phyloP scores from a whole-genome alignment of 164 flowering plant genomes.

The Magnolia kwangsiensis region DNA sequence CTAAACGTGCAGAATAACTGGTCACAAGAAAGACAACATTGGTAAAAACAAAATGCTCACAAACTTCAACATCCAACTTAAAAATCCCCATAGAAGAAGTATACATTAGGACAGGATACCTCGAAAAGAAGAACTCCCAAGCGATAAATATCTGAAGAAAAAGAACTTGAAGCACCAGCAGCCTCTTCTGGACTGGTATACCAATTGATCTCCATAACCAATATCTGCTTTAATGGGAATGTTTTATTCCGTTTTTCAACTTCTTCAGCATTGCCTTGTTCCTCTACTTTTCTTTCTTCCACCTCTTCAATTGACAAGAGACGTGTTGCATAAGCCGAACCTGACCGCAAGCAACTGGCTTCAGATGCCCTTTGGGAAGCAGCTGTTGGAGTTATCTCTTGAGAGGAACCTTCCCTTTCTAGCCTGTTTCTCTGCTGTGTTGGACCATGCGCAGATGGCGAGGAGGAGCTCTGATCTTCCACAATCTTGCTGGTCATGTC shows the following conservation, averaged over 20 bases:
- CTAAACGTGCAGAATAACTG: slow-evolving; percentile 82
- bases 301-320: slow-evolving; percentile 29
- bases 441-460: slow-evolving; percentile 25
- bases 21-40: slow-evolving; percentile 15
- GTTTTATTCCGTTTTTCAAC: slow-evolving; percentile 40
- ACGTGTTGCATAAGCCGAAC: slow-evolving; percentile 28
- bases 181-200: slow-evolving; percentile 91
- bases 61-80: slow-evolving; percentile 1
- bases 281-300: slow-evolving; percentile 26
- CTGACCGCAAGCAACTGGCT: slow-evolving; percentile 50
- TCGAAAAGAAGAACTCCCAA: slow-evolving; percentile 95
- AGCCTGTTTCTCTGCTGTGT: slow-evolving; percentile 18
- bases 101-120: slow-evolving; percentile 31
- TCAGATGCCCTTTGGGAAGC: slow-evolving; percentile 26
- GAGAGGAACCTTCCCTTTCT: slow-evolving; percentile 18
- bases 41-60: background rate
- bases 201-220: slow-evolving; percentile 80
- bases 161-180: slow-evolving; percentile 60
- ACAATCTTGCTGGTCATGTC: slow-evolving; percentile 31
- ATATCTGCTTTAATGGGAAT: slow-evolving; percentile 73
- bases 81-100: background rate
- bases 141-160: slow-evolving; percentile 82
- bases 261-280: slow-evolving; percentile 25
- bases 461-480: slow-evolving; percentile 31
- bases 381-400: slow-evolving; percentile 22